Base-by-base conservation (phyloP, 2,329 filamentous ascomycete species). In the Nemania sp. region DNA sequence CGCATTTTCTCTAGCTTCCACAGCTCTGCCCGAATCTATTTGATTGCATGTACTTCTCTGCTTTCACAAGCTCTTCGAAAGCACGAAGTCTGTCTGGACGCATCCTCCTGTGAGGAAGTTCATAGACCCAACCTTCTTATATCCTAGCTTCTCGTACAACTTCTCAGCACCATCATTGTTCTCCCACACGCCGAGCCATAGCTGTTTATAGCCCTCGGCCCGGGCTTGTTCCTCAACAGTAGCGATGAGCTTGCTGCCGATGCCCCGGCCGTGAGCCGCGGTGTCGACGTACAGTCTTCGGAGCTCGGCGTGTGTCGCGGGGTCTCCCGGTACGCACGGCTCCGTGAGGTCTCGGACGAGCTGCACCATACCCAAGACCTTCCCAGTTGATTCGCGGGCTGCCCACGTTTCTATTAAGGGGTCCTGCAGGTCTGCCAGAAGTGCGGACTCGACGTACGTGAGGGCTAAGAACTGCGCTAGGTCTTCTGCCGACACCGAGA, bases 181-280 rank as follows among this genome's bases (percentile, higher is more conserved):
- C 62, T 77, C 75, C 74, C 74, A 78, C 1, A 78, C 77, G 2
- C 71, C 73, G 35, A 78, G 53, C 76, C 76, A 77, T 8, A 78
- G 41, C 27, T 70, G 47, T 57, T 67, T 47, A 65, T 75, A 75
- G 15, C 76, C 75, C 62, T 76, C 73, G 18, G 66, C 71, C 32
- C 72, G 72, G 2, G 77, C 77, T 55, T 59, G 70, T 1, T 22
- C 47, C 65, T 77, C 76, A 3, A 77, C 71, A 0, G 68, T 71
- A 1, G 69, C 68, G 51, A 76, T 70, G 15, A 78, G 73, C 64
- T 64, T 72, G 49, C 62, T 74, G 11, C 77, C 77, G 29, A 77
- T 72, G 15, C 76, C 76, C 4, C 67, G 60, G 15, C 77, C 76
- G 15, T 78, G 77, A 11, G 72, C 72, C 1, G 61, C n/a, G 0